phyloP scores from a whole-genome alignment of 306 rosid genomes.

The Cucumis cinereus region DNA sequence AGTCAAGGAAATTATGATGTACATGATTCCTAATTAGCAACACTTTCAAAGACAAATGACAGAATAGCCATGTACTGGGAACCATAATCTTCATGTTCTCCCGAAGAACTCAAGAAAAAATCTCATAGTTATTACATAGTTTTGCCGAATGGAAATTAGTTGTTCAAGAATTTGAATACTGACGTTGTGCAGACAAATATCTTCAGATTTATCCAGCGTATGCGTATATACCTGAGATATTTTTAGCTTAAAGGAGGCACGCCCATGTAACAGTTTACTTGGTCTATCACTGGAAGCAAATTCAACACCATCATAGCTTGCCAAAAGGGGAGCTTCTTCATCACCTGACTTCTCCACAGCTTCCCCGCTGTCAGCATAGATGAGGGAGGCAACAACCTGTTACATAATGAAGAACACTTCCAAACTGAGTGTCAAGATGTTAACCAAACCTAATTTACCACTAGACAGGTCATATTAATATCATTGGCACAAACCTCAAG shows the following conservation, averaged over 20 bases:
- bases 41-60: background rate
- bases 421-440: slow-evolving; percentile 8
- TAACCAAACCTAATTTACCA: slow-evolving; percentile 7
- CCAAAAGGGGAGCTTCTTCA: slow-evolving; percentile 76
- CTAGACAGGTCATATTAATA: background rate
- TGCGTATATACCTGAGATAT: slow-evolving; percentile 66
- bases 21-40: background rate
- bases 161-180: background rate
- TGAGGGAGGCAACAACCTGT: slow-evolving; percentile 81
- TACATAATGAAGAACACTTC: slow-evolving; percentile 8
- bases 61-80: background rate
- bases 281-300: slow-evolving; percentile 58
- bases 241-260: slow-evolving; percentile 88
- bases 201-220: background rate
- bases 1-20: background rate
- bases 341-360: slow-evolving; percentile 73
- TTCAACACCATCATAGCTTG: slow-evolving; percentile 69
- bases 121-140: background rate
- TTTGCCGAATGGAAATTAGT: background rate
- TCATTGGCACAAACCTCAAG: slow-evolving; percentile 45
- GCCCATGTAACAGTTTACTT: slow-evolving; percentile 62
- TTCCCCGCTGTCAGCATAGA: slow-evolving; percentile 53
- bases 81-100: background rate
- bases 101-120: background rate
- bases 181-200: background rate